Evolutionary conservation across 345 rosid species (phyloP).

Genomic region (Salix exigua): DNA sequence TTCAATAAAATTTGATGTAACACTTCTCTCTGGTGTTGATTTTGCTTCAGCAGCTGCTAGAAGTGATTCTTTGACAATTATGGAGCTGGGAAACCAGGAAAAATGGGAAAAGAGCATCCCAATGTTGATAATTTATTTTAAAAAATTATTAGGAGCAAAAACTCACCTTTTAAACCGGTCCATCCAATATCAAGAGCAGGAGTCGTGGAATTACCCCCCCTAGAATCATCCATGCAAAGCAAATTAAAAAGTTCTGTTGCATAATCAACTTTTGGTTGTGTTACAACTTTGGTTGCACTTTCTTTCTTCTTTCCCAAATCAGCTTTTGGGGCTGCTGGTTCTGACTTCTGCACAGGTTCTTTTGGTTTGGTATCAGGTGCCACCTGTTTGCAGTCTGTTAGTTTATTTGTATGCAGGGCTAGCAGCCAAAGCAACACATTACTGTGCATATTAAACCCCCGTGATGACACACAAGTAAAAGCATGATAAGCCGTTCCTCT

Average conservation of each 20-base stretch:
- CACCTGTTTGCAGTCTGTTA: constrained; percentile 30
- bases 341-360: constrained; percentile 26
- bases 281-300: constrained; percentile 11
- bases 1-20: constrained; percentile 19
- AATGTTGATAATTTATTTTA: background rate
- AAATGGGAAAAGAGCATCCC: constrained; percentile 2
- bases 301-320: constrained; percentile 27
- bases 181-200: constrained; percentile 12
- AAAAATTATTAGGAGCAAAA: constrained; percentile 6
- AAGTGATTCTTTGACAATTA: background rate
- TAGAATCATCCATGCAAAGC: constrained; percentile 48
- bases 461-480: background rate
- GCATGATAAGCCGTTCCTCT: background rate
- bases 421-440: background rate
- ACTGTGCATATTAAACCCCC: background rate
- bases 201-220: constrained; percentile 22
- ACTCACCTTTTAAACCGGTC: constrained; percentile 26
- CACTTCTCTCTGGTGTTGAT: constrained; percentile 19
- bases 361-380: constrained; percentile 20
- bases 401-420: background rate
- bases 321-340: constrained; percentile 26
- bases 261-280: constrained; percentile 51
- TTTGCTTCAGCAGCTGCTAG: constrained; percentile 33
- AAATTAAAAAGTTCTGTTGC: constrained; percentile 63
- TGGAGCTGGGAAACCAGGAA: background rate